Evolutionary conservation across 805 yeast species (phyloP), one percentile per base, ranked within the genome.

Genomic region (Ogataea populi-albae): DNA sequence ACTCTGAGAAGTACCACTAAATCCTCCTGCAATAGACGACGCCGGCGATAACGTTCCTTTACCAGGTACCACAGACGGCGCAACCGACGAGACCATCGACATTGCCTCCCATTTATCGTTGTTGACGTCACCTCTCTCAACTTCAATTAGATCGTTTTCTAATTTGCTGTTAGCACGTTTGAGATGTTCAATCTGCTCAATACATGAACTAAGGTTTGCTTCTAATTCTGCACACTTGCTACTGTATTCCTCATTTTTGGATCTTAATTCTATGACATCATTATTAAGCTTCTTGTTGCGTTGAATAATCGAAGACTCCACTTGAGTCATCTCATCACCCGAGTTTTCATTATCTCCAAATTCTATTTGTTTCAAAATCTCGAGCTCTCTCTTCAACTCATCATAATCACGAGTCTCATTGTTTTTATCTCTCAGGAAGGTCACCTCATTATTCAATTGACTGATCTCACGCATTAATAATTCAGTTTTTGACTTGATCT

Each of bases 361-460:
- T 50, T 85, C 86, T 24, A 87, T 80, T 44, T 81, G 79, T 54
- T 82, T 78, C 41, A 88, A 57, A 17, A 87, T 73, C 14, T 71
- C 73, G 45, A 89, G 65, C 51, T 89, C 96, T 32, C 76, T 73
- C 55, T 86, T 87, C 31, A 88, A 56, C 43, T 86, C 88, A 34
- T 84, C 88, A 58, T 89, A 88, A 54, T 88, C 96, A 2, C 70
- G 62, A 34, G 78, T 75, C 21, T 65, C 57, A 3, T 64, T 62
- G 28, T 82, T 53, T 37, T 74, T 72, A 17, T 63, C 61, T 49
- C 73, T 75, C 45, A 84, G 62, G 4, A 57, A 54, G 7, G 64
- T 65, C 17, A 75, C 57, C 54, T 83, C 91, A 11, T 59, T 57
- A n/a, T 60, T 57, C 41, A 73, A 64, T 28, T 73, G 73, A 2